These are phyloP conservation scores for Adansonia grandidieri DNA, from an alignment of 441 rosid species.

Conservation along the genomic window DNA sequence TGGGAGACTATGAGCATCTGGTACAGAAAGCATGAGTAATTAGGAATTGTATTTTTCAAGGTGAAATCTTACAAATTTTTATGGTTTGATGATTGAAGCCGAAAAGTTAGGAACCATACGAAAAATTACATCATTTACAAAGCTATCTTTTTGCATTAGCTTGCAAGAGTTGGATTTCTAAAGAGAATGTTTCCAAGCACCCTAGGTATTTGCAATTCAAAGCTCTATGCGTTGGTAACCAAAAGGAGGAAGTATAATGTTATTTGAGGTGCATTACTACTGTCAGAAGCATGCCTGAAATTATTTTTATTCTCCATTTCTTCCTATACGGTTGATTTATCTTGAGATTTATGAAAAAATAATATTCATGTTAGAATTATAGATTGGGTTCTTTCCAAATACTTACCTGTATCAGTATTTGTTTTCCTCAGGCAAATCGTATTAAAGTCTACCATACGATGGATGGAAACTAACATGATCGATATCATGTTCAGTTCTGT, in stretches of 20 bases:
- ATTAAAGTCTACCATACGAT: background rate
- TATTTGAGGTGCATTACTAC: background rate
- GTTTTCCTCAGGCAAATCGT: background rate
- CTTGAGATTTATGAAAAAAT: constrained; percentile 13
- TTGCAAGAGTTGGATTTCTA: background rate
- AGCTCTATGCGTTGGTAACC: background rate
- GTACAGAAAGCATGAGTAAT: constrained; percentile 48
- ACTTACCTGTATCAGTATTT: background rate
- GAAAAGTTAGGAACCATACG: background rate
- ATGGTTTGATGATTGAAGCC: background rate
- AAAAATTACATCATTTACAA: background rate
- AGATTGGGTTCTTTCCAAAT: background rate
- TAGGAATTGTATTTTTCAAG: background rate
- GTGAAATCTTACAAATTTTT: background rate
- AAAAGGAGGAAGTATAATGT: background rate
- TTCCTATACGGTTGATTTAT: background rate
- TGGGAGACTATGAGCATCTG: constrained; percentile 74
- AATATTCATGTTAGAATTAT: background rate
- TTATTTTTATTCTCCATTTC: background rate
- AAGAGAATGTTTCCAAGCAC: constrained; percentile 4
- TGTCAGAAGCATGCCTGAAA: constrained; percentile 16
- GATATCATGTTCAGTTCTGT: background rate
- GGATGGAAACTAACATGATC: background rate
- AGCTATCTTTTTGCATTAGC: background rate
- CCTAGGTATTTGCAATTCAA: background rate